A percentile compares a stretch with the other conserved stretches of the same genome.
Evolutionary conservation across 2,329 filamentous ascomycete genomes (phyloP).

Genomic region (Cladophialophora psammophila): DNA sequence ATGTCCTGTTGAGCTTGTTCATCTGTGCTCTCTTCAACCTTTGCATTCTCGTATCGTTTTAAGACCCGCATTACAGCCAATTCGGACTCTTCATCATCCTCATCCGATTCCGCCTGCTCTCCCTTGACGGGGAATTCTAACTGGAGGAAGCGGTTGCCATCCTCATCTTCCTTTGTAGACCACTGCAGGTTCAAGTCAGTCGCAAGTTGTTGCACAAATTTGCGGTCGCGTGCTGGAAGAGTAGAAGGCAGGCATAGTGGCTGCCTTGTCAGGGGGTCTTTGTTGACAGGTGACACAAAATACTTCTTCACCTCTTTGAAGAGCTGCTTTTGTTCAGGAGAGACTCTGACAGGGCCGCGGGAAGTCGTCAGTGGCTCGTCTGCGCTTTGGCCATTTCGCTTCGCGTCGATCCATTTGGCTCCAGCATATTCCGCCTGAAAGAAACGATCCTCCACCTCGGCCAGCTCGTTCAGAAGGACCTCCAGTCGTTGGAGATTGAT

Average conservation of each 20-base stretch:
- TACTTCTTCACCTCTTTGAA: slow-evolving; percentile 85
- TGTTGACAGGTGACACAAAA: slow-evolving; percentile 71
- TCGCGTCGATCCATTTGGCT: slow-evolving; percentile 89
- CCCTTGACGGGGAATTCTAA: slow-evolving; percentile 61
- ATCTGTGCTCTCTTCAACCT: slow-evolving; percentile 78
- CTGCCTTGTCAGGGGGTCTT: slow-evolving; percentile 52
- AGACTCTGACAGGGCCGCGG: slow-evolving; percentile 67
- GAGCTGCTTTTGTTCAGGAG: slow-evolving; percentile 78
- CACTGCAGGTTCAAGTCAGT: slow-evolving; percentile 71
- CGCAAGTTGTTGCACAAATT: slow-evolving; percentile 89
- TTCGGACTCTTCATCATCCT: slow-evolving; percentile 83
- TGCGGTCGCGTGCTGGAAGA: slow-evolving; percentile 83
- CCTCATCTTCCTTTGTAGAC: slow-evolving; percentile 68
- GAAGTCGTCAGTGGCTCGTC: slow-evolving; percentile 62
- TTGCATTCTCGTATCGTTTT: slow-evolving; percentile 88
- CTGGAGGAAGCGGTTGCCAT: slow-evolving; percentile 71
- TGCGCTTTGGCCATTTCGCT: slow-evolving; percentile 73
- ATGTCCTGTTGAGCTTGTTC: slow-evolving; percentile 81
- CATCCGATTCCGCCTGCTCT: slow-evolving; percentile 71
- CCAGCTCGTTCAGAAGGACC: slow-evolving; percentile 80
- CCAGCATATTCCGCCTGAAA: slow-evolving; percentile 92
- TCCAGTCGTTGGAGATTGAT: slow-evolving; percentile 86
- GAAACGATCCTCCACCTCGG: slow-evolving; percentile 87
- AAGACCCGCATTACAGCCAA: slow-evolving; percentile 85
- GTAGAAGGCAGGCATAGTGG: slow-evolving; percentile 76